Evolutionary conservation across 164 flowering plant genomes (phyloP).

Genomic region (Aristolochia californica): DNA sequence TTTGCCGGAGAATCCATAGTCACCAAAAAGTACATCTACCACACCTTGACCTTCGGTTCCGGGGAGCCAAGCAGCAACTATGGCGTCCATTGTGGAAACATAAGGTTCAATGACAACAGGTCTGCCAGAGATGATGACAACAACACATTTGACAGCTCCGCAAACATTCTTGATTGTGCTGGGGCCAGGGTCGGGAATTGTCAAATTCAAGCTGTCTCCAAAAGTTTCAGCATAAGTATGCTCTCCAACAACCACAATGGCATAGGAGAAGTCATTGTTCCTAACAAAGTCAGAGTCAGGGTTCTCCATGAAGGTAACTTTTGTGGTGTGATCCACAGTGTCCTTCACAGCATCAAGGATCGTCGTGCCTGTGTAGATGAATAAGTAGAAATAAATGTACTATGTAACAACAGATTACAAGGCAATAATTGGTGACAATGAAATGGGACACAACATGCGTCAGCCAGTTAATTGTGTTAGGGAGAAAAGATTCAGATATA

Average conservation of each 20-base stretch:
- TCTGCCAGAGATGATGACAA: constrained; percentile 25
- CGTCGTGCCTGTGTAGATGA: constrained; percentile 24
- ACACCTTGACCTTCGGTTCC: constrained; percentile 38
- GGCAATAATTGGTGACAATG: background rate
- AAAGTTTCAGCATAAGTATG: constrained; percentile 22
- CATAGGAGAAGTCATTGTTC: constrained; percentile 21
- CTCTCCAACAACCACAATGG: constrained; percentile 38
- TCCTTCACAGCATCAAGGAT: constrained; percentile 18
- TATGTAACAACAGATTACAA: background rate
- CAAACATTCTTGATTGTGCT: constrained; percentile 27
- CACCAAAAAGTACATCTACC: constrained; percentile 28
- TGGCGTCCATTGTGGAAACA: constrained; percentile 19
- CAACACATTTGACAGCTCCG: constrained; percentile 22
- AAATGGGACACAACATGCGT: background rate
- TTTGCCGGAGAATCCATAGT: constrained; percentile 32
- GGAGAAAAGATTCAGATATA: background rate
- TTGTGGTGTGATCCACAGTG: constrained; percentile 20
- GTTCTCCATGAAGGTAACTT: constrained; percentile 17
- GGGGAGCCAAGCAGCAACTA: constrained; percentile 42
- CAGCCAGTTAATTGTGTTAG: background rate
- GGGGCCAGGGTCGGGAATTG: constrained; percentile 24
- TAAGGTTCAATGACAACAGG: constrained; percentile 29
- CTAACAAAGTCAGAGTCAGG: constrained; percentile 20
- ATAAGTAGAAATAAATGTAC: background rate
- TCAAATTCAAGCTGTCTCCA: constrained; percentile 28